Percentiles rank a stretch among this genome's conserved stretches.
Evolutionary conservation across 768 basidiomycete species (phyloP).

Genomic region (Botryobasidium botryosum): DNA sequence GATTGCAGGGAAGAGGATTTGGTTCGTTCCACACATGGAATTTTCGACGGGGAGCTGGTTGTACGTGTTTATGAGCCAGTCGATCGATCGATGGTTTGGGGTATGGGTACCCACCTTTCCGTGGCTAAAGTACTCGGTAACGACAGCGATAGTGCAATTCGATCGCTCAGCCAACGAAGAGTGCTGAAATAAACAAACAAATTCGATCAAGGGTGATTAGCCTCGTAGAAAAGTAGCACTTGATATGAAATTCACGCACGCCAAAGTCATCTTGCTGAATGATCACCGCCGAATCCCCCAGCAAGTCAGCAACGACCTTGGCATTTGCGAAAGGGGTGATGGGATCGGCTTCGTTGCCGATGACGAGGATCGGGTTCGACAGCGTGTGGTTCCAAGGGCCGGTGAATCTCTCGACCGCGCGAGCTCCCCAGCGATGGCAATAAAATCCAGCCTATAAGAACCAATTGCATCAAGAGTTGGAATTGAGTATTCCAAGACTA

Average conservation of each 20-base stretch:
- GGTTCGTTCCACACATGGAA: background rate
- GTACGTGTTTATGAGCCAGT: too few species aligned
- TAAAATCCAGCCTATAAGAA: background rate
- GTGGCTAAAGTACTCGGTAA: slow-evolving; percentile 2
- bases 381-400: slow-evolving; percentile 3
- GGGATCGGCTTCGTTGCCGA: slow-evolving; percentile 4
- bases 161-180: slow-evolving; percentile 8
- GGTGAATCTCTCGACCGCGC: slow-evolving; percentile 1
- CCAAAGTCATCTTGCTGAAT: slow-evolving; percentile 7
- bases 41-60: background rate
- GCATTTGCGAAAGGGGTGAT: slow-evolving; percentile 4
- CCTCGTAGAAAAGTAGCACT: too few species aligned
- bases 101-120: background rate
- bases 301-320: background rate
- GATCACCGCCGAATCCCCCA: slow-evolving; percentile 1
- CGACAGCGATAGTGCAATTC: slow-evolving; percentile 4
- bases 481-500: too few species aligned
- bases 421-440: background rate
- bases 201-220: background rate
- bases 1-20: background rate
- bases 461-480: background rate
- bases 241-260: too few species aligned
- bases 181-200: background rate
- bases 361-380: slow-evolving; percentile 8
- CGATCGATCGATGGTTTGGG: too few species aligned